Base-by-base conservation (phyloP, 2,329 filamentous ascomycete genomes). In the Neofusicoccum sp. region DNA sequence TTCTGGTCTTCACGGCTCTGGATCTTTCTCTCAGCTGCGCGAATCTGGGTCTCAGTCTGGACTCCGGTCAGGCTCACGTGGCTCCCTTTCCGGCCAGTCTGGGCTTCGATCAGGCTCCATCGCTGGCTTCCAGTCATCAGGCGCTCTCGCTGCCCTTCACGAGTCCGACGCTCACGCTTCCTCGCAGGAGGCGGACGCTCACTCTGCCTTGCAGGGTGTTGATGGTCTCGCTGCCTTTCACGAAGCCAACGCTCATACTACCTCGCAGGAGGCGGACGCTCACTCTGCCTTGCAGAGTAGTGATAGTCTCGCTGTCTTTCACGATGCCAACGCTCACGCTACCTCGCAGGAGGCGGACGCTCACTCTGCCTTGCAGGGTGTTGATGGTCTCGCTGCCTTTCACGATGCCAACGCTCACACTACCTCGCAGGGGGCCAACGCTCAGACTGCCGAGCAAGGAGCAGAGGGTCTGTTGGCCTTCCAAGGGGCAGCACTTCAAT, bases 21-120 rank as follows among this genome's bases (percentile, higher is more conserved):
- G n/a, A n/a, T n/a, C n/a, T n/a, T 43, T 31, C 38, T 24, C 38
- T 2, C 51, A 56, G 6, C 51, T 56, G 3, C 38, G 51, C 26
- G 36, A 56, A 31, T 56, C 51, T 20, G 51, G 38, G 12, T 56
- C 51, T n/a, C n/a, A n/a, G n/a, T n/a, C n/a, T n/a, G n/a, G n/a
- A n/a, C n/a, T n/a, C n/a, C n/a, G n/a, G n/a, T n/a, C n/a, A n/a
- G n/a, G n/a, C n/a, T n/a, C n/a, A n/a, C n/a, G n/a, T n/a, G n/a
- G n/a, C n/a, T n/a, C n/a, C n/a, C n/a, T n/a, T n/a, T n/a, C n/a
- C n/a, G n/a, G n/a, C n/a, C 36, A 56, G 26, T 56, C 51, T n/a
- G 51, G 14, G 2, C 38, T 56, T 16, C 38, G 51, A n/a, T 56
- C 51, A 6, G 51, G 51, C 16, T 56, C 38, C 51, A 26, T 43